Percentiles rank a stretch among this genome's conserved stretches.
These are phyloP conservation scores for Epichloe hybrida DNA, from an alignment of 2,329 filamentous ascomycete species.

Conservation along the genomic window DNA sequence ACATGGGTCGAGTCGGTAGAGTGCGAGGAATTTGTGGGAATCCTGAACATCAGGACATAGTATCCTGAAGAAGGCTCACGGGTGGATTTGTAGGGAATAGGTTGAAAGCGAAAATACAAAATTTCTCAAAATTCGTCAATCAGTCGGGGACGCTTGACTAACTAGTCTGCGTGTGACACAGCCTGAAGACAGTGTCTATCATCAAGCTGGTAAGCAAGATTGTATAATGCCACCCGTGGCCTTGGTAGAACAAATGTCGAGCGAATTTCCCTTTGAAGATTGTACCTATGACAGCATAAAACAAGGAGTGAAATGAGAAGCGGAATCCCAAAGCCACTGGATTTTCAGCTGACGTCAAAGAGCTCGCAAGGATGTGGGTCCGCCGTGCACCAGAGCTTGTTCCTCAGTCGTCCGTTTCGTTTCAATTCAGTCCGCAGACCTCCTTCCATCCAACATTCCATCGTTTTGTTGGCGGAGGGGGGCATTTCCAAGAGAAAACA, in stretches of 20 bases:
- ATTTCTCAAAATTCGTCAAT: background rate
- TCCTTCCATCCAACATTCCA: background rate
- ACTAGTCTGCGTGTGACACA: background rate
- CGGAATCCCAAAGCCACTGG: too few species aligned
- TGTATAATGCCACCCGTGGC: too few species aligned
- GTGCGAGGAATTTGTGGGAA: background rate
- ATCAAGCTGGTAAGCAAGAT: too few species aligned
- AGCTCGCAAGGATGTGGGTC: too few species aligned
- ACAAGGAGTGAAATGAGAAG: too few species aligned
- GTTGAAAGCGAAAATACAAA: background rate
- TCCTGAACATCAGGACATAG: background rate
- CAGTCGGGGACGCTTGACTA: background rate
- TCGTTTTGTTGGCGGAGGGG: background rate
- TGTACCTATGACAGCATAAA: too few species aligned
- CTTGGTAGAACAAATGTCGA: too few species aligned
- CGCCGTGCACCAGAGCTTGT: too few species aligned
- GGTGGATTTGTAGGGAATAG: background rate
- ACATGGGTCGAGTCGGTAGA: background rate
- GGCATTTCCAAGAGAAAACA: background rate
- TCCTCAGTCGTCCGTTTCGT: too few species aligned
- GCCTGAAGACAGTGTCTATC: background rate
- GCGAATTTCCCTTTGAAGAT: too few species aligned
- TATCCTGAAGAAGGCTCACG: background rate
- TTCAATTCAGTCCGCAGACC: too few species aligned
- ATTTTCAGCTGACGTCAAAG: too few species aligned